These are phyloP conservation scores for Paracamarosporium sp. DNA, from an alignment of 2,329 filamentous ascomycete species.

Conservation along the genomic window DNA sequence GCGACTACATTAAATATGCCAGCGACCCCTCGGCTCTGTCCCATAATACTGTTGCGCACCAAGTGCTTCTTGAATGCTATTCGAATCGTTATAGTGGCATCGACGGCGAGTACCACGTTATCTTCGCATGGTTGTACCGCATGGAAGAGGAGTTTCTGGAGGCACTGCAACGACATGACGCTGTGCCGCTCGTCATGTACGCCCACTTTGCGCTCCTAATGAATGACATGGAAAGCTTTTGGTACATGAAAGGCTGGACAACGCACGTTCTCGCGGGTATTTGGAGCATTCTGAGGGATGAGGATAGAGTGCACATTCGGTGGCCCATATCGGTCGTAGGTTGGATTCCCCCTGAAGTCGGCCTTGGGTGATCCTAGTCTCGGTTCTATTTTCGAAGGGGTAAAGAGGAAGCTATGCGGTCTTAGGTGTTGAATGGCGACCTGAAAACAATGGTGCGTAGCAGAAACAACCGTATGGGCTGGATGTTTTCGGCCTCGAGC, in stretches of 20 bases:
- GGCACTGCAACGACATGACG: slow-evolving; percentile 27
- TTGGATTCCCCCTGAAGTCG: slow-evolving; percentile 28
- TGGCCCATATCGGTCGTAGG: slow-evolving; percentile 31
- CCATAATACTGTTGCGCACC: slow-evolving; percentile 17
- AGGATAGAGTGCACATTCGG: slow-evolving; percentile 28
- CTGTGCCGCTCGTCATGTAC: slow-evolving; percentile 29
- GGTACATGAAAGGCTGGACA: slow-evolving; percentile 41
- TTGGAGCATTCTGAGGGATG: slow-evolving; percentile 21
- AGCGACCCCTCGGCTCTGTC: slow-evolving; percentile 1
- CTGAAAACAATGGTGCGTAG: too few relatives aligned
- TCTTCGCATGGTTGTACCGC: slow-evolving; percentile 33
- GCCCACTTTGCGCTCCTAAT: slow-evolving; percentile 36
- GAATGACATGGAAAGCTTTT: slow-evolving; percentile 33
- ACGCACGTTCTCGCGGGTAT: slow-evolving; percentile 35
- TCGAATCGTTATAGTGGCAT: slow-evolving; percentile 26
- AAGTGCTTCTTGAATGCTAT: slow-evolving; percentile 28
- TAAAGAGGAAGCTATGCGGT: too few relatives aligned
- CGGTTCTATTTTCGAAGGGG: background rate
- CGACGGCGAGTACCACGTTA: slow-evolving; percentile 33
- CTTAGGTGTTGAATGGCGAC: too few relatives aligned
- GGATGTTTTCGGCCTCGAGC: too few relatives aligned
- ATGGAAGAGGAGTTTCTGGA: slow-evolving; percentile 32
- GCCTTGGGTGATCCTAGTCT: background rate
- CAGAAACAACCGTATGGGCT: too few relatives aligned
- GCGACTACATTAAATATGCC: slow-evolving; percentile 16